Conservation (phyloP, 139 green algal species). For the Volvox reticuliferus region DNA sequence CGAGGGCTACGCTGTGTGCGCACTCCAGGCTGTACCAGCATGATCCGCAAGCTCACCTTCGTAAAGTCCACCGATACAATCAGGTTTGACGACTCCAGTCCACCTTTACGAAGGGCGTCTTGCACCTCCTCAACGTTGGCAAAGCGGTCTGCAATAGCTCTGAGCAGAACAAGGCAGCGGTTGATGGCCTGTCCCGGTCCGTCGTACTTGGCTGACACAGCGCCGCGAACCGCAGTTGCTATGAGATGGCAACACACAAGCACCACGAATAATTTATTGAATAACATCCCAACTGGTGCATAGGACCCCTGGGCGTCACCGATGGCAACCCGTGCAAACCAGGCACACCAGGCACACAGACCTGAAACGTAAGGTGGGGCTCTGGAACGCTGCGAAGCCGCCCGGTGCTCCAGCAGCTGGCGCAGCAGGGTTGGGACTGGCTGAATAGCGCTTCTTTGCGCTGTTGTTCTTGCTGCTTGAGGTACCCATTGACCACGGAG, state of each 20-base stretch:
- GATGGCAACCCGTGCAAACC: no score
- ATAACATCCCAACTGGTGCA: no score
- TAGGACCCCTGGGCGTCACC: no score
- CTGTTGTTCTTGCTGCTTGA: background rate
- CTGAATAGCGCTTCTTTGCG: background rate
- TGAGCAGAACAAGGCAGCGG: background rate
- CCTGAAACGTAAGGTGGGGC: constrained; percentile 2
- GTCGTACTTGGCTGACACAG: no score
- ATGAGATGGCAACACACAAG: no score
- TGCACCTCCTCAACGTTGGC: constrained; percentile 56
- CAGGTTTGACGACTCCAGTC: constrained; percentile 75
- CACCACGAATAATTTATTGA: no score
- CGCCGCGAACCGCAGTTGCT: no score
- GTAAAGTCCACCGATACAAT: constrained; percentile 80
- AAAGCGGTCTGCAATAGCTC: constrained; percentile 46
- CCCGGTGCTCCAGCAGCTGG: background rate
- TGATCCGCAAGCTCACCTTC: constrained; percentile 45
- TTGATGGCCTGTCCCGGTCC: no score
- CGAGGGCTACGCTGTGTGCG: no score
- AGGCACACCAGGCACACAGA: background rate
- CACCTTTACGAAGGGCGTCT: constrained; percentile 56
- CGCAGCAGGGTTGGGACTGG: background rate
- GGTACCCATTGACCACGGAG: background rate
- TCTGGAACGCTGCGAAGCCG: background rate
- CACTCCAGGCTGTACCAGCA: no score